phyloP scores from a whole-genome alignment of 805 yeast species.

The Yarrowia sp. region DNA sequence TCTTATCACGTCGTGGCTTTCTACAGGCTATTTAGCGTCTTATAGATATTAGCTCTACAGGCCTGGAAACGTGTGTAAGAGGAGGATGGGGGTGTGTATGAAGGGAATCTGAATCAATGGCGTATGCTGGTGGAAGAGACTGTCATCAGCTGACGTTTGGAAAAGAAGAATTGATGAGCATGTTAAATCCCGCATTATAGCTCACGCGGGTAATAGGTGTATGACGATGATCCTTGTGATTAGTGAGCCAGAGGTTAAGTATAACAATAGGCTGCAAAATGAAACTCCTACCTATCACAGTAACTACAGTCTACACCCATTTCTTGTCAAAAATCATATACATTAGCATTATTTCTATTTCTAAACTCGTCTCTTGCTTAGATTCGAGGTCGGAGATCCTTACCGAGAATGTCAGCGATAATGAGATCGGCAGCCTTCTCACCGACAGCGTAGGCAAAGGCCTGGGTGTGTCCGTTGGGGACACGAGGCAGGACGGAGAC shows the following conservation, averaged over 20 bases:
- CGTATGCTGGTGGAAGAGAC: too few relatives aligned
- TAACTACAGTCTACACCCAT: too few relatives aligned
- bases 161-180: too few relatives aligned
- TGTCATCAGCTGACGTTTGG: too few relatives aligned
- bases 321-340: not conserved
- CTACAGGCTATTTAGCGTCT: not conserved
- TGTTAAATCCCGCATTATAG: not conserved
- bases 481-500: constrained; percentile 51
- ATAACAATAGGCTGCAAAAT: too few relatives aligned
- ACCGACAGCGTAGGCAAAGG: constrained; percentile 48
- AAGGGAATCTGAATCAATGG: too few relatives aligned
- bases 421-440: constrained; percentile 49
- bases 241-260: not conserved
- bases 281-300: too few relatives aligned
- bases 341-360: constrained; percentile 16
- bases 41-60: constrained; percentile 1
- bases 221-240: not conserved
- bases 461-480: constrained; percentile 48
- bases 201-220: not conserved
- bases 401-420: constrained; percentile 35
- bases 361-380: constrained; percentile 10
- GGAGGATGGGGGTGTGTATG: too few relatives aligned
- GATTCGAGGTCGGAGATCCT: constrained; percentile 38
- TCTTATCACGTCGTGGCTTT: constrained; percentile 12
- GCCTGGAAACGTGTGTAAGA: too few relatives aligned